Percentiles rank a stretch among this genome's conserved stretches.
Evolutionary conservation across 768 basidiomycete species (phyloP).

Genomic region (Inosperma sp.): DNA sequence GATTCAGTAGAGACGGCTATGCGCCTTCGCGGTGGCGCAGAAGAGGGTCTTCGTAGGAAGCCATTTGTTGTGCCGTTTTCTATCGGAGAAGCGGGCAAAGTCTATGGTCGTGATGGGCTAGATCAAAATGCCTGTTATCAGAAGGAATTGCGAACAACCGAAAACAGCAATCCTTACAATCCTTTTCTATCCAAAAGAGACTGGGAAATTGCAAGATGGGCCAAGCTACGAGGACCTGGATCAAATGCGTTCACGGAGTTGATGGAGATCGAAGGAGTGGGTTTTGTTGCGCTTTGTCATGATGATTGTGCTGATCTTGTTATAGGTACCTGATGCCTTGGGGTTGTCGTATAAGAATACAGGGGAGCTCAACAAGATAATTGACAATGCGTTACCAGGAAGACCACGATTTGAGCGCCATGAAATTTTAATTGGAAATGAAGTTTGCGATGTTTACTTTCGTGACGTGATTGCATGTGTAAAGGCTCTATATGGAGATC

Average conservation of each 20-base stretch:
- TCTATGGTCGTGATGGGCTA: neutral
- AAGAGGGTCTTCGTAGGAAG: neutral
- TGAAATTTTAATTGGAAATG: conserved; percentile 24
- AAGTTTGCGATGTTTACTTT: conserved; percentile 27
- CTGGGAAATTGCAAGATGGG: conserved; percentile 39
- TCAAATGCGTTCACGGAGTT: conserved; percentile 36
- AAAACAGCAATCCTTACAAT: conserved; percentile 9
- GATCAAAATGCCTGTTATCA: neutral
- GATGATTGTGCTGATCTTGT: neutral
- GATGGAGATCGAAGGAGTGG: conserved; percentile 34
- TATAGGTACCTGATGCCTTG: conserved; percentile 21
- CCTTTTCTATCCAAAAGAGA: conserved; percentile 33
- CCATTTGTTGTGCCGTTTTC: neutral
- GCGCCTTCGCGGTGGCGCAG: neutral
- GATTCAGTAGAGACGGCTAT: neutral
- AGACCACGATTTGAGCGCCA: conserved; percentile 23
- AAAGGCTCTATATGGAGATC: conserved; percentile 29
- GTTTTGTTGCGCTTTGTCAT: conserved; percentile 9
- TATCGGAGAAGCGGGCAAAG: neutral
- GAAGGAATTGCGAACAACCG: neutral
- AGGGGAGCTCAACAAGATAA: conserved; percentile 22
- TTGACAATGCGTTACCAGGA: conserved; percentile 20
- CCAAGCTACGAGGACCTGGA: too few relatives aligned
- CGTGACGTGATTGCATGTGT: conserved; percentile 34
- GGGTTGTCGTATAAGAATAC: conserved; percentile 22